Percentiles rank a stretch among this genome's conserved stretches.
Evolutionary conservation across 208 protist species (phyloP).

Genomic region (Eutreptiella sp.): DNA sequence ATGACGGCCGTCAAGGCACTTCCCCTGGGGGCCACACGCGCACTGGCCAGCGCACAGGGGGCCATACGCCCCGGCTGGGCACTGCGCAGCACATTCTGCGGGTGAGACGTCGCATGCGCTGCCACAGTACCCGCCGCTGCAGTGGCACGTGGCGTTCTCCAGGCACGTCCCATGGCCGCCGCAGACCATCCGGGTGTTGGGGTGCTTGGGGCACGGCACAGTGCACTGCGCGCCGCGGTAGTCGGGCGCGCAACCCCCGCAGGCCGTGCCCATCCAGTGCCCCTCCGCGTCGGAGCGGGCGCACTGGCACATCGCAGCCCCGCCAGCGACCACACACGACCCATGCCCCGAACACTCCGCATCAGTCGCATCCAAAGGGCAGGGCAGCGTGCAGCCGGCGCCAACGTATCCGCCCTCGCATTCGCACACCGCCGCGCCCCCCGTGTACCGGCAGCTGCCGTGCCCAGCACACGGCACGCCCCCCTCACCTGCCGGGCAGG

Average conservation of each 20-base stretch:
- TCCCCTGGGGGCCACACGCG: background rate
- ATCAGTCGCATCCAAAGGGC: too few relatives aligned
- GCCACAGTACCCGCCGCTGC: slow-evolving; percentile 1
- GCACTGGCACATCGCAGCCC: too few relatives aligned
- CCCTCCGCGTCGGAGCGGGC: slow-evolving; percentile 4
- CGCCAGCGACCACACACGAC: too few relatives aligned
- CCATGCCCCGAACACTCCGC: too few relatives aligned
- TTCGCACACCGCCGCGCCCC: too few relatives aligned
- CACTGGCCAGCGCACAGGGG: background rate
- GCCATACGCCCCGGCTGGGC: background rate
- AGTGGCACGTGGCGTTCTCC: background rate
- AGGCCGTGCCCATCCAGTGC: slow-evolving; percentile 19
- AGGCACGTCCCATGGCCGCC: background rate
- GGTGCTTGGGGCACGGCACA: background rate
- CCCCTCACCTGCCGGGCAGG: slow-evolving; percentile 1
- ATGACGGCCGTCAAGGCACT: background rate
- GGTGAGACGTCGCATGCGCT: background rate
- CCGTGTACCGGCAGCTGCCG: background rate
- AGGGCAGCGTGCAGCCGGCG: too few relatives aligned
- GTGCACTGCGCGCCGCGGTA: slow-evolving; percentile 4
- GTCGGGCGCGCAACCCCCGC: slow-evolving; percentile 9
- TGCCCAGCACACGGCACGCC: background rate
- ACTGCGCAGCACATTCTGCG: background rate
- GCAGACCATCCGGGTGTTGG: background rate
- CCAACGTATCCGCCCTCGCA: too few relatives aligned